Conservation (phyloP, 2,329 filamentous ascomycete species). For the Colletotrichum theobromicola region DNA sequence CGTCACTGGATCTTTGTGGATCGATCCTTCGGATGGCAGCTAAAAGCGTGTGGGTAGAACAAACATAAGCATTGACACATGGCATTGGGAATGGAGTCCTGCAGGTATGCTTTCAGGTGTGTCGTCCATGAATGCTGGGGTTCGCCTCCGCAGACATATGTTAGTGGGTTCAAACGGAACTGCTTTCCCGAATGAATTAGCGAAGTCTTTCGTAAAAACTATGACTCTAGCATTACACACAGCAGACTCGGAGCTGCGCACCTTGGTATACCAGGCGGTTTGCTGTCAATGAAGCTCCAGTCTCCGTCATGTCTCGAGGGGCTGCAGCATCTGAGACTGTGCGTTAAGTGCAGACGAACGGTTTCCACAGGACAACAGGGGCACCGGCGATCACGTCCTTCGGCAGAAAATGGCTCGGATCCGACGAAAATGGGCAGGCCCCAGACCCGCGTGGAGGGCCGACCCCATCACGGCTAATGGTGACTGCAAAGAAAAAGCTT, state of each 20-base stretch:
- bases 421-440: background rate
- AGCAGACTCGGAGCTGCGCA: background rate
- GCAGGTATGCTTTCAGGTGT: background rate
- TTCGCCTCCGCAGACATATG: background rate
- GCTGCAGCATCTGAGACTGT: background rate
- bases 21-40: background rate
- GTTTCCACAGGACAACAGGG: background rate
- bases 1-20: background rate
- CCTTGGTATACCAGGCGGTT: background rate
- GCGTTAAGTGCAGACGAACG: background rate
- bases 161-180: background rate
- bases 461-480: background rate
- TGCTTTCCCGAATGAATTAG: background rate
- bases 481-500: background rate
- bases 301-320: background rate
- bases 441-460: background rate
- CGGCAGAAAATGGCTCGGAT: background rate
- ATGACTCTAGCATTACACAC: background rate
- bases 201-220: background rate
- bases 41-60: background rate
- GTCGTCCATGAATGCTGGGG: background rate
- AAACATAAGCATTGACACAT: background rate
- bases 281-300: background rate
- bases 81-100: background rate
- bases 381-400: background rate